Evolutionary conservation across 2,329 filamentous ascomycete genomes (phyloP).

Genomic region (Fusarium aywerte): DNA sequence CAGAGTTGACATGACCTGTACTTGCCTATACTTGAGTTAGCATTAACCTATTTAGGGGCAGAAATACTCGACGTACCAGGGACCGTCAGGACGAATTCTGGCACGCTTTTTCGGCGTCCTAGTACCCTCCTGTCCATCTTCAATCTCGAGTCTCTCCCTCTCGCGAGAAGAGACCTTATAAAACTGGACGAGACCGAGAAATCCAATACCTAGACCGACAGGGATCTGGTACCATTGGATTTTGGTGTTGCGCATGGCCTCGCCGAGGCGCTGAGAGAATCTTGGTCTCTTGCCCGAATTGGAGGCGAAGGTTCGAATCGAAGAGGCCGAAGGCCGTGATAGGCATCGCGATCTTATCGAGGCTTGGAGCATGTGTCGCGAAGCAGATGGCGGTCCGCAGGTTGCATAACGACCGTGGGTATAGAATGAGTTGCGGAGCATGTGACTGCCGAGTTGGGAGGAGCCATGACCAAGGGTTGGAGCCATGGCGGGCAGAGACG

Average conservation of each 20-base stretch:
- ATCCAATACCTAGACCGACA: slow-evolving; percentile 83
- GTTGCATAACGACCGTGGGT: slow-evolving; percentile 47
- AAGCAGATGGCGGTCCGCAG: slow-evolving; percentile 38
- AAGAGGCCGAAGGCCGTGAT: slow-evolving; percentile 40
- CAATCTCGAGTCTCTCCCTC: slow-evolving; percentile 61
- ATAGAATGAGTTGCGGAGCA: slow-evolving; percentile 46
- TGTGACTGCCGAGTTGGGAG: slow-evolving; percentile 50
- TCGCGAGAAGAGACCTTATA: slow-evolving; percentile 76
- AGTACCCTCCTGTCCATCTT: slow-evolving; percentile 56
- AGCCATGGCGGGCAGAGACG: slow-evolving; percentile 45
- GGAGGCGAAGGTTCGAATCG: slow-evolving; percentile 49
- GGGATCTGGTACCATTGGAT: slow-evolving; percentile 93
- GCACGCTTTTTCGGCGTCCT: slow-evolving; percentile 62
- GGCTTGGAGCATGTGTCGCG: slow-evolving; percentile 40
- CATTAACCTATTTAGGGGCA: slow-evolving; percentile 27
- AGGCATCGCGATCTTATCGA: slow-evolving; percentile 43
- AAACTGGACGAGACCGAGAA: slow-evolving; percentile 84
- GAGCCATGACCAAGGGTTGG: slow-evolving; percentile 51
- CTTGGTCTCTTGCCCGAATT: slow-evolving; percentile 58
- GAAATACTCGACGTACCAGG: slow-evolving; percentile 67
- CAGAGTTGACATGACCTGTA: slow-evolving; percentile 92
- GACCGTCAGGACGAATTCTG: slow-evolving; percentile 81
- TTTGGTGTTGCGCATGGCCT: slow-evolving; percentile 62
- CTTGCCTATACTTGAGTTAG: slow-evolving; percentile 67
- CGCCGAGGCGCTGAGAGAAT: slow-evolving; percentile 63